phyloP scores from a whole-genome alignment of 2,329 filamentous ascomycete genomes.

The Aspergillus sp. region DNA sequence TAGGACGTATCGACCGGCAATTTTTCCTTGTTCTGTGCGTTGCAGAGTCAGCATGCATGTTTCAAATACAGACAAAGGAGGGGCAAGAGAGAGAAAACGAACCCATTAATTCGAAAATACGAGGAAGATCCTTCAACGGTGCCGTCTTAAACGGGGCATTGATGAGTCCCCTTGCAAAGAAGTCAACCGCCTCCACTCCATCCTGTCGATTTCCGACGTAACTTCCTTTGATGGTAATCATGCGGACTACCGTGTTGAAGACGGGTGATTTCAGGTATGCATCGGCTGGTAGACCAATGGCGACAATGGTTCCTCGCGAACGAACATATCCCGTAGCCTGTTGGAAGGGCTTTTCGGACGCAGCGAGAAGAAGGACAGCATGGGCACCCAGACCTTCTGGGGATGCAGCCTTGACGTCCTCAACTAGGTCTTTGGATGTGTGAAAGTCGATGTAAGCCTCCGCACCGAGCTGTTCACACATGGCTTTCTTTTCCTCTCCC shows the following conservation, averaged over 20 bases:
- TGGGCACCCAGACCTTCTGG: constrained; percentile 78
- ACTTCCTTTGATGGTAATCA: constrained; percentile 87
- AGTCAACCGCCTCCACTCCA: constrained; percentile 82
- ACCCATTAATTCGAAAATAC: constrained; percentile 72
- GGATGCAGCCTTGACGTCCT: constrained; percentile 77
- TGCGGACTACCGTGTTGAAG: constrained; percentile 82
- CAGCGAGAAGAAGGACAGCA: constrained; percentile 81
- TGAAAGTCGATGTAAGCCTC: constrained; percentile 74
- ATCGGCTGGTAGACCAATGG: constrained; percentile 79
- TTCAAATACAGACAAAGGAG: background rate
- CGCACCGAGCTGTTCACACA: constrained; percentile 65
- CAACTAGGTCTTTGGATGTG: constrained; percentile 69
- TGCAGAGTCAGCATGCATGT: background rate
- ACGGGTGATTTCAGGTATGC: constrained; percentile 79
- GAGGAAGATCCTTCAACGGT: constrained; percentile 71
- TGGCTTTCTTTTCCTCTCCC: constrained; percentile 72
- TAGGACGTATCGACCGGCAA: constrained; percentile 41
- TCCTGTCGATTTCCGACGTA: constrained; percentile 93
- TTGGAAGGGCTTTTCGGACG: constrained; percentile 88
- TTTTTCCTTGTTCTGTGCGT: constrained; percentile 33
- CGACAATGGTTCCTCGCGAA: constrained; percentile 70
- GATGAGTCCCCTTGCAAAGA: constrained; percentile 79
- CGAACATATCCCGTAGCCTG: constrained; percentile 87
- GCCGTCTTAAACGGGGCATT: constrained; percentile 81
- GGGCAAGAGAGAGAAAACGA: constrained; percentile 10